Percentiles rank a stretch among this genome's conserved stretches.
These are phyloP conservation scores for Carpinus viminea DNA, from an alignment of 306 rosid genomes.

Conservation along the genomic window DNA sequence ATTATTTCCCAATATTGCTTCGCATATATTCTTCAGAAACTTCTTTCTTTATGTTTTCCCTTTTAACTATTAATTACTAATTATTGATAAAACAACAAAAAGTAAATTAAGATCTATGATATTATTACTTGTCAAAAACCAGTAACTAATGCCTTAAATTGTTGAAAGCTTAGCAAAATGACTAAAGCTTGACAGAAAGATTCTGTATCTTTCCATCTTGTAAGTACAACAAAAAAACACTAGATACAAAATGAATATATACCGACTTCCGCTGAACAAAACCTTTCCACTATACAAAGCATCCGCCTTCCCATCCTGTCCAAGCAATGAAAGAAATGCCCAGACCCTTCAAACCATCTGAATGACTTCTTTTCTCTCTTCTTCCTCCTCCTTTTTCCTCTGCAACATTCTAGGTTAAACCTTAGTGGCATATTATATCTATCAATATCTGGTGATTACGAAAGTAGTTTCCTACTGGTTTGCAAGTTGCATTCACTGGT, in stretches of 20 bases:
- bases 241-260: constrained; percentile 16
- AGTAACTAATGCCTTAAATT: neutral
- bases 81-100: neutral
- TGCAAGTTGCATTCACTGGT: neutral
- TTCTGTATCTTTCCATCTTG: neutral
- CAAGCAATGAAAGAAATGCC: constrained; percentile 23
- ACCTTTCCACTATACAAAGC: constrained; percentile 30
- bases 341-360: constrained; percentile 3
- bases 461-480: neutral
- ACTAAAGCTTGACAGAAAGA: neutral
- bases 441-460: neutral
- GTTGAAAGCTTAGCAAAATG: neutral
- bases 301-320: constrained; percentile 7
- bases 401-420: constrained; percentile 16
- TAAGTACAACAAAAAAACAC: constrained; percentile 8
- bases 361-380: neutral
- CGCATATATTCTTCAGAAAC: no score
- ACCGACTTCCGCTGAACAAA: constrained; percentile 1
- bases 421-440: constrained; percentile 8
- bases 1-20: no score
- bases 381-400: neutral
- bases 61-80: neutral
- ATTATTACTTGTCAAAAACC: neutral
- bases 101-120: neutral
- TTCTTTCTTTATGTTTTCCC: no score